Evolutionary conservation across 371 early-diverging fungal genomes (phyloP).

Genomic region (Mortierella sp.): DNA sequence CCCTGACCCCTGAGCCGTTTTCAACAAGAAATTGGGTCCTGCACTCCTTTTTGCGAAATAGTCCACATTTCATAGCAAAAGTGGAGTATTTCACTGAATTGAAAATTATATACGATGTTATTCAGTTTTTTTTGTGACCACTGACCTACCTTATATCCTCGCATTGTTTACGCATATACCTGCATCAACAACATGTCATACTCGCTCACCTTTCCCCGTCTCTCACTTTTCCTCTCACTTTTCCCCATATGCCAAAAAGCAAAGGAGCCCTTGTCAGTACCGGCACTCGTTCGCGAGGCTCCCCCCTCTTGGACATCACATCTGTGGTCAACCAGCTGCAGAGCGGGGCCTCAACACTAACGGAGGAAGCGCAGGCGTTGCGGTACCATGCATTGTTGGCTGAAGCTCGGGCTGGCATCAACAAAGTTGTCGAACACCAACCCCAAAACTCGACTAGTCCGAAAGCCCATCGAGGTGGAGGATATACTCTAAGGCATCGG

Average conservation of each 20-base stretch:
- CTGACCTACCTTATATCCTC: neutral
- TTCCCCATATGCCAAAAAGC: neutral
- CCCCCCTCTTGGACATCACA: neutral
- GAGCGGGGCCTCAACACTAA: conserved; percentile 3
- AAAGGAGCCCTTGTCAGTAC: neutral
- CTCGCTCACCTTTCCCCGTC: neutral
- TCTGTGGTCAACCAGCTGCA: neutral
- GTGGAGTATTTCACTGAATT: too few relatives aligned
- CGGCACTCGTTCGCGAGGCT: neutral
- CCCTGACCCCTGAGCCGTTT: too few relatives aligned
- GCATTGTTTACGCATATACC: neutral
- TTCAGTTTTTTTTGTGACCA: neutral
- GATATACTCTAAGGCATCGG: conserved; percentile 6
- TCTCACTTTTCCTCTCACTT: neutral
- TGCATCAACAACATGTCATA: neutral
- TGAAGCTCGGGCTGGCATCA: neutral
- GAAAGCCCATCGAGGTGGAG: neutral
- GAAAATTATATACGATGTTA: neutral
- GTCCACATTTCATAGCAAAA: too few relatives aligned
- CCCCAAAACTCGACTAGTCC: neutral
- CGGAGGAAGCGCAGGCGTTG: neutral
- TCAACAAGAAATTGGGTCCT: too few relatives aligned
- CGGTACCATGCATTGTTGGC: neutral
- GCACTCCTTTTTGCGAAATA: too few relatives aligned
- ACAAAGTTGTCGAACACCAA: neutral